Evolutionary conservation across 495 filamentous ascomycete species (phyloP).

Genomic region (Penicillium robsamsonii): DNA sequence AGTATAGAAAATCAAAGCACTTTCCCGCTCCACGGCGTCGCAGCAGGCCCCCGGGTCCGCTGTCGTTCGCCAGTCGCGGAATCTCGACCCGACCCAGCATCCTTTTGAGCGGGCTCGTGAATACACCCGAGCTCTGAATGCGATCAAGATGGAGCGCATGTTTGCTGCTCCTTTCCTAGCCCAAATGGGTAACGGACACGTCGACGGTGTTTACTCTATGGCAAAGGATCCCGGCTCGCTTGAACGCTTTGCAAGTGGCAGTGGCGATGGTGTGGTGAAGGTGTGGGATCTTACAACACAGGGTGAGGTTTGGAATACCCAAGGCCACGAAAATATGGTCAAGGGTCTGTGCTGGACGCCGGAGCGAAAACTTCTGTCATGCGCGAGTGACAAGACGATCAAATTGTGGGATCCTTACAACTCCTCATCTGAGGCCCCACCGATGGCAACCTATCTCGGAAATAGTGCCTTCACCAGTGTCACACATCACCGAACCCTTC

Average conservation of each 20-base stretch:
- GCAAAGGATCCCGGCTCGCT: constrained; percentile 68
- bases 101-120: constrained; percentile 94
- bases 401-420: constrained; percentile 92
- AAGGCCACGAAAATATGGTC: constrained; percentile 84
- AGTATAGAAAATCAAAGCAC: constrained; percentile 84
- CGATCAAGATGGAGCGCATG: constrained; percentile 91
- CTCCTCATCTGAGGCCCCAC: constrained; percentile 57
- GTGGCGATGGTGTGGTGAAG: constrained; percentile 85
- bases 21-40: constrained; percentile 72
- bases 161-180: constrained; percentile 91
- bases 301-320: constrained; percentile 75
- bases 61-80: constrained; percentile 71
- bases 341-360: constrained; percentile 88
- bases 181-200: constrained; percentile 85
- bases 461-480: constrained; percentile 77
- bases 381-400: constrained; percentile 79
- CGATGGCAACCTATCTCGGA: constrained; percentile 80
- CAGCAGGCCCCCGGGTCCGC: constrained; percentile 77
- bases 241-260: constrained; percentile 72
- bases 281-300: constrained; percentile 84
- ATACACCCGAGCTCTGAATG: constrained; percentile 86
- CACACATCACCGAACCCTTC: constrained; percentile 71
- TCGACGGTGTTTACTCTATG: constrained; percentile 84
- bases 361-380: constrained; percentile 82
- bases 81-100: constrained; percentile 88